phyloP scores from a whole-genome alignment of 768 basidiomycete genomes.

The Leccinum subgranulosum region DNA sequence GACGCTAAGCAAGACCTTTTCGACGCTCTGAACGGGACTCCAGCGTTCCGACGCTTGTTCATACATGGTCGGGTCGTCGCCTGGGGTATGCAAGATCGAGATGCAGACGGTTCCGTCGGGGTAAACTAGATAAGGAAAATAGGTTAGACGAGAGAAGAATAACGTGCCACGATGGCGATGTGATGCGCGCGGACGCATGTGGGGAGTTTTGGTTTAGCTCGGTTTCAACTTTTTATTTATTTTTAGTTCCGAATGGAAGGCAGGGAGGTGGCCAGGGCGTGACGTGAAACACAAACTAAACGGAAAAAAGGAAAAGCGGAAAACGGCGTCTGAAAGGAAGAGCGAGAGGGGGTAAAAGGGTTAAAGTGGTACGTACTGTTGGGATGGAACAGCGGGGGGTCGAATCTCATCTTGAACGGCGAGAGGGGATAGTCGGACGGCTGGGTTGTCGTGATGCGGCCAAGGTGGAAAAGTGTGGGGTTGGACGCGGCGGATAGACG shows the following conservation, averaged over 20 bases:
- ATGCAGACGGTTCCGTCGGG: slow-evolving; percentile 97
- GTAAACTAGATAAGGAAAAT: slow-evolving; percentile 62
- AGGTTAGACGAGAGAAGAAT: not conserved
- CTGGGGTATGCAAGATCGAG: slow-evolving; percentile 94
- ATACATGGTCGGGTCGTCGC: slow-evolving; percentile 89
- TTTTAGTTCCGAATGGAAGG: not conserved
- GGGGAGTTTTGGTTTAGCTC: not conserved
- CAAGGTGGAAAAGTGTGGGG: not conserved
- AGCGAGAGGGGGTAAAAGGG: too few relatives aligned
- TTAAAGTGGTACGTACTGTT: slow-evolving; percentile 63
- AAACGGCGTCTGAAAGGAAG: not conserved
- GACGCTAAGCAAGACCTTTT: slow-evolving; percentile 95
- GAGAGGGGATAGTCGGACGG: slow-evolving; percentile 94
- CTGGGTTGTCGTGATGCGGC: slow-evolving; percentile 24
- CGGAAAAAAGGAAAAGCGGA: not conserved
- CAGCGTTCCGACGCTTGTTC: slow-evolving; percentile 95
- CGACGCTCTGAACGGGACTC: slow-evolving; percentile 98
- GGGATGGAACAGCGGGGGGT: slow-evolving; percentile 95
- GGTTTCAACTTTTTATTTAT: not conserved
- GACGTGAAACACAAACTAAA: not conserved
- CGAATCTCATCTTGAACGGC: slow-evolving; percentile 99
- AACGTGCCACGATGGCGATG: not conserved
- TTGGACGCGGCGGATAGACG: not conserved
- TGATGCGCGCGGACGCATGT: not conserved
- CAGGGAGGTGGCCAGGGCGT: too few relatives aligned